Evolutionary conservation across 2,329 filamentous ascomycete species (phyloP), one percentile per base, ranked within the genome.

Genomic region (Fusarium aywerte): DNA sequence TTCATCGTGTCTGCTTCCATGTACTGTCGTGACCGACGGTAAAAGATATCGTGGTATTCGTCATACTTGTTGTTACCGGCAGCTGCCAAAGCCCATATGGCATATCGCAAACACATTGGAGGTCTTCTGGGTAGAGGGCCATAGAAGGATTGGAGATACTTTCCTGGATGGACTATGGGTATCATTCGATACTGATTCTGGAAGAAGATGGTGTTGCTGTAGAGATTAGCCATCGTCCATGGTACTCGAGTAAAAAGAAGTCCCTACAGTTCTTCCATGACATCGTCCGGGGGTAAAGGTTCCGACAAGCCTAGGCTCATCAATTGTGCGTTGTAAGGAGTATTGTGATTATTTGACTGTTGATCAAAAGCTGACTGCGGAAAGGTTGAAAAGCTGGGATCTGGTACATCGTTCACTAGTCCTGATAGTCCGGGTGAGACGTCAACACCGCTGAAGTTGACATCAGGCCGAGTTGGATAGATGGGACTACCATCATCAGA

Each of bases 1-100:
- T 89, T 93, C 88, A 97, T 90, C 79, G 97, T 93, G 68, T 96
- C 93, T 33, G 86, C 82, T 68, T 97, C 90, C 0, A 90, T 84
- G 74, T 97, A 97, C 68, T 94, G 93, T 29, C 94, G 86, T 5
- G 93, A 87, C 39, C 93, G 86, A 49, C 87, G 85, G 75, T 97
- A 97, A 72, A 97, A 94, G 45, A 94, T 85, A 9, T 91, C 89
- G 62, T 93, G 88, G 36, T 93, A 86, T 10, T 81, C 80, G 9
- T 85, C 82, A 73, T 96, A 96, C 73, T 92, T 92, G 38, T 91
- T 85, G 31, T 89, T 87, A 2, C 89, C 83, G 15, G 87, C 86
- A 7, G 93, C 88, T 10, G 92, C 92, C 70, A 92, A 81, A n/a
- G 89, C 87, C 93, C 93, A 97, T 76, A 97, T 92, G 23, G 89